These are phyloP conservation scores for Kalanchoe fedtschenkoi DNA, from an alignment of 164 flowering plant species.

Conservation along the genomic window DNA sequence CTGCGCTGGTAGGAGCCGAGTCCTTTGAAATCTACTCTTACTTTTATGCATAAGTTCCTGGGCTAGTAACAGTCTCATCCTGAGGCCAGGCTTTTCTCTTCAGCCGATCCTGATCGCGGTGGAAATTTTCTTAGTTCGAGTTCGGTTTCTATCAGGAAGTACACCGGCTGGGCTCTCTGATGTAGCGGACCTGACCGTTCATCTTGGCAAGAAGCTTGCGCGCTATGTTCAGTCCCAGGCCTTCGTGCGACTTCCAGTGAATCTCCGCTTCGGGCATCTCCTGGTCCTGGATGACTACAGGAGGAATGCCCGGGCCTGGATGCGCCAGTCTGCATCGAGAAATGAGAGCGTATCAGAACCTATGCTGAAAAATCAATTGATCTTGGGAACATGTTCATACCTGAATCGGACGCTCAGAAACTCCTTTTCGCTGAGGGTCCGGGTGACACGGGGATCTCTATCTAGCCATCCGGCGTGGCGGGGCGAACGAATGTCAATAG, in stretches of 20 bases:
- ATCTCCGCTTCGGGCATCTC: constrained; percentile 30
- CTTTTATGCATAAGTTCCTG: no score
- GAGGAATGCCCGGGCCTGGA: constrained; percentile 38
- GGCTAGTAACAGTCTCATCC: no score
- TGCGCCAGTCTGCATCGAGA: constrained; percentile 30
- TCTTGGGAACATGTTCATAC: constrained; percentile 25
- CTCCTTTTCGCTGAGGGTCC: constrained; percentile 29
- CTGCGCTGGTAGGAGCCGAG: no score
- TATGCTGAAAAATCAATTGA: neutral
- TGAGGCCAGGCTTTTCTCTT: no score
- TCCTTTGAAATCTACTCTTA: no score
- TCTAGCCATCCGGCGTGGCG: constrained; percentile 40
- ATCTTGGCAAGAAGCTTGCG: constrained; percentile 30
- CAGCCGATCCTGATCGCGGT: neutral
- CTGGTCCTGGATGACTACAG: constrained; percentile 19
- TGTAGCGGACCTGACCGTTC: constrained; percentile 37
- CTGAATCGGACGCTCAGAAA: constrained; percentile 43
- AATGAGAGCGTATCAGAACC: neutral
- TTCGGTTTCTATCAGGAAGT: constrained; percentile 30
- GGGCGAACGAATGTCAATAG: constrained; percentile 24
- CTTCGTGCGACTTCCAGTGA: constrained; percentile 25
- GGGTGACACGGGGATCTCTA: constrained; percentile 44
- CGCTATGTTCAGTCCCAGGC: constrained; percentile 28
- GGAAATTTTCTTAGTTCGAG: constrained; percentile 8
- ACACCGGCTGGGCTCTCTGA: constrained; percentile 31